Evolutionary conservation across 2,329 filamentous ascomycete genomes (phyloP).

Genomic region (Talaromyces sp.): DNA sequence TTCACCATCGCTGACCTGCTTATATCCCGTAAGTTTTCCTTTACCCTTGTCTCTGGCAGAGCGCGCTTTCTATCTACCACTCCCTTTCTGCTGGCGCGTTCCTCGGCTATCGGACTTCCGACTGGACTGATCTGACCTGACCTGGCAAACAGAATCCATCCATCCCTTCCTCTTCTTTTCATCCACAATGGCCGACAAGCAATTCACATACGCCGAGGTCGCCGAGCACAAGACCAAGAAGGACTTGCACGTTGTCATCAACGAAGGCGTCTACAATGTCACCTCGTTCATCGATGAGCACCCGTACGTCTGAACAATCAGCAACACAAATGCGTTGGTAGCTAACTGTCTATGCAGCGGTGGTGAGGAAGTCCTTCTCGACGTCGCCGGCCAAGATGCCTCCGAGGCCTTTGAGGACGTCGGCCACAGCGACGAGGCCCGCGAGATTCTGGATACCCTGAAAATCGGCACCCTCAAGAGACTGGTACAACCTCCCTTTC

Average conservation of each 20-base stretch:
- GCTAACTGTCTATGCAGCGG: constrained; percentile 53
- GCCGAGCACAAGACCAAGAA: constrained; percentile 83
- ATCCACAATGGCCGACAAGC: constrained; percentile 47
- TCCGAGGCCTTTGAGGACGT: constrained; percentile 99
- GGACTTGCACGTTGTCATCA: constrained; percentile 84
- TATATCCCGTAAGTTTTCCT: not conserved
- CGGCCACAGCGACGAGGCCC: constrained; percentile 96
- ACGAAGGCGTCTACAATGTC: constrained; percentile 93
- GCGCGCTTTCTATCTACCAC: not conserved
- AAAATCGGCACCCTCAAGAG: constrained; percentile 74
- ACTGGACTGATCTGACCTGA: not conserved
- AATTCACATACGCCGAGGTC: constrained; percentile 74
- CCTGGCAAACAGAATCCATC: not conserved
- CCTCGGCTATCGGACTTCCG: not conserved
- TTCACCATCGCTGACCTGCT: not conserved
- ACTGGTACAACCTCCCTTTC: constrained; percentile 51
- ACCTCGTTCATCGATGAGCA: constrained; percentile 94
- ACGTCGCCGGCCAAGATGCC: constrained; percentile 91
- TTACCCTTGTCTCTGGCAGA: not conserved
- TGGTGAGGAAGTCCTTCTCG: constrained; percentile 95
- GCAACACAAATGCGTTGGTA: not conserved
- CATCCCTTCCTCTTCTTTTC: not conserved
- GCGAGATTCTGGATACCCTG: constrained; percentile 80
- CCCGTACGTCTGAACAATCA: constrained; percentile 59
- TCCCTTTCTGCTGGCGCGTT: not conserved